Conservation (phyloP, 2,329 filamentous ascomycete species). For the Calonectria fujianensis region DNA sequence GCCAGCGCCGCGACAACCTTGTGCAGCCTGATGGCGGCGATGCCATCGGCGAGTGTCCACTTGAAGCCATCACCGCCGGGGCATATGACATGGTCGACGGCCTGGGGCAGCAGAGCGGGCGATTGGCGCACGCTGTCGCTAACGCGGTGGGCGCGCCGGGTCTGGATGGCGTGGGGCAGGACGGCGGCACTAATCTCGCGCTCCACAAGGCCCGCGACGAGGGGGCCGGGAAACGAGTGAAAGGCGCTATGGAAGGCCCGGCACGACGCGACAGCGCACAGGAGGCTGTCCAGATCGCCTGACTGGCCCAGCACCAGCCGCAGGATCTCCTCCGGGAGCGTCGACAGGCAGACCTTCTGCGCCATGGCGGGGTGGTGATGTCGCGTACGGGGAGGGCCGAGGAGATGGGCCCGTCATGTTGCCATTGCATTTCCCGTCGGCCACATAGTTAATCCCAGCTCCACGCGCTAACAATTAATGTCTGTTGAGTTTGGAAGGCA, state of each 20-base stretch:
- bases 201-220: slow-evolving; percentile 7
- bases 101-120: neutral
- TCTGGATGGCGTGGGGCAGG: slow-evolving; percentile 17
- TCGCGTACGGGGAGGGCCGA: neutral
- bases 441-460: neutral
- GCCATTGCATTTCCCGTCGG: neutral
- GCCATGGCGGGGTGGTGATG: neutral
- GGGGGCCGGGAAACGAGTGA: slow-evolving; percentile 4
- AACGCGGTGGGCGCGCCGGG: neutral
- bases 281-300: neutral
- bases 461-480: neutral
- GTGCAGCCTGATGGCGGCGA: slow-evolving; percentile 1
- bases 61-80: neutral
- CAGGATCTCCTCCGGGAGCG: slow-evolving; percentile 6
- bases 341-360: neutral
- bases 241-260: slow-evolving; percentile 5
- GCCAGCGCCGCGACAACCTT: neutral
- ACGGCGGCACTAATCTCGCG: slow-evolving; percentile 15
- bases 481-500: neutral
- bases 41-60: neutral
- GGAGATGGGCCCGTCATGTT: neutral
- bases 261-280: slow-evolving; percentile 7
- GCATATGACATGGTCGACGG: neutral
- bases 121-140: neutral
- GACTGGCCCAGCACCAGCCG: neutral